A percentile compares a stretch with the other conserved stretches of the same genome.
Evolutionary conservation across 306 rosid genomes (phyloP).

Genomic region (Quercus mongolica): DNA sequence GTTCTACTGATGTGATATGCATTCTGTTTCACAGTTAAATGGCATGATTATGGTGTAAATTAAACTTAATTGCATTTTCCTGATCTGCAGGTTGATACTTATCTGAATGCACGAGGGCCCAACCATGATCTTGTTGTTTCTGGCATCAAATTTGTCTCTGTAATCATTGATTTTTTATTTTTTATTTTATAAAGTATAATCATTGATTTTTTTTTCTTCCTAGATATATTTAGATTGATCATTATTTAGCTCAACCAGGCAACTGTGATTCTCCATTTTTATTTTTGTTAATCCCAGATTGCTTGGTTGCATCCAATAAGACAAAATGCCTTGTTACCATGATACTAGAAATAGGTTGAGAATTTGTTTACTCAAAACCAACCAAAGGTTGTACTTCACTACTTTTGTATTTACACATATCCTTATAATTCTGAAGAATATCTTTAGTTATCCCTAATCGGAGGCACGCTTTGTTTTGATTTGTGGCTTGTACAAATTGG

Average conservation of each 20-base stretch:
- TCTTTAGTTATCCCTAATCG: background rate
- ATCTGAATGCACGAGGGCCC: slow-evolving; percentile 6
- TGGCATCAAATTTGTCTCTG: slow-evolving; percentile 1
- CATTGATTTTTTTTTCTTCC: background rate
- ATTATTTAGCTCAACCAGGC: slow-evolving; percentile 35
- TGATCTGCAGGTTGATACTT: slow-evolving; percentile 29
- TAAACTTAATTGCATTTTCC: slow-evolving; percentile 2
- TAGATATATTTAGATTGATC: slow-evolving; percentile 24
- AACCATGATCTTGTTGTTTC: background rate
- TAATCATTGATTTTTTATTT: background rate
- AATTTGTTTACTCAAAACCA: slow-evolving; percentile 22
- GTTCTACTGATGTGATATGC: background rate
- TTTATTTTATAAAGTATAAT: background rate
- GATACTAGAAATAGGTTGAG: slow-evolving; percentile 13
- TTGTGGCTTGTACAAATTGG: background rate
- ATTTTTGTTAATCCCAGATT: slow-evolving; percentile 32
- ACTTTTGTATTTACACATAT: background rate
- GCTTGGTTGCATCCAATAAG: slow-evolving; percentile 51
- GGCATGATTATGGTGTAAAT: background rate
- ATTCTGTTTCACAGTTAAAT: background rate
- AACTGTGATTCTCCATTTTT: slow-evolving; percentile 37
- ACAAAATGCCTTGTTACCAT: slow-evolving; percentile 3
- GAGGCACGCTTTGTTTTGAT: no score
- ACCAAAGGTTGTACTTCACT: slow-evolving; percentile 5
- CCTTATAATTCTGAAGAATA: background rate